Conservation (phyloP, 495 filamentous ascomycete genomes). For the Penicillium malachiteum region DNA sequence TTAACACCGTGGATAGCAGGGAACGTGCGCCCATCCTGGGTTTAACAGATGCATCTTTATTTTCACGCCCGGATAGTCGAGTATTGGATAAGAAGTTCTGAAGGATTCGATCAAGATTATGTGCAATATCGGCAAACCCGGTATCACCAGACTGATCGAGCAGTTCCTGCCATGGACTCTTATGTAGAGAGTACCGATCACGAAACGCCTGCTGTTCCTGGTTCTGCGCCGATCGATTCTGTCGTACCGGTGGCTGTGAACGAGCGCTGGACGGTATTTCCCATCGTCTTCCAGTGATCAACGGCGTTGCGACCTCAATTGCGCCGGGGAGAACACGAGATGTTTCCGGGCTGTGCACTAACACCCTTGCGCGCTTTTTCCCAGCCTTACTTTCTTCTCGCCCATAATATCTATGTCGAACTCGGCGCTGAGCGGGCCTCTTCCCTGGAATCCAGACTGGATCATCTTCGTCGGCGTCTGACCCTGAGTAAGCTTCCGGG, state of each 20-base stretch:
- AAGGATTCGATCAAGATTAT: conserved; percentile 37
- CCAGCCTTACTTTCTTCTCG: conserved; percentile 26
- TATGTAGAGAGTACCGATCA: conserved; percentile 26
- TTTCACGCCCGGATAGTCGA: conserved; percentile 9
- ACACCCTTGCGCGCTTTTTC: conserved; percentile 29
- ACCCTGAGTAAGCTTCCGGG: conserved; percentile 19
- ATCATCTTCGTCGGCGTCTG: conserved; percentile 43
- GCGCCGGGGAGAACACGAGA: conserved; percentile 42
- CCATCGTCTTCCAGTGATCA: conserved; percentile 41
- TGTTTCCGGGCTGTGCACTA: conserved; percentile 40
- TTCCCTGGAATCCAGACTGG: conserved; percentile 47
- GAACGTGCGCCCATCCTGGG: conserved; percentile 44
- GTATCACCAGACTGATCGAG: conserved; percentile 36
- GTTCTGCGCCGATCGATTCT: neutral
- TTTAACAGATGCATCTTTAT: neutral
- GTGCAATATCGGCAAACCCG: conserved; percentile 38
- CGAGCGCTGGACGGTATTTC: conserved; percentile 18
- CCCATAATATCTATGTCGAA: conserved; percentile 40
- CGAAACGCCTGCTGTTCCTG: conserved; percentile 16
- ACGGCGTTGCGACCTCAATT: conserved; percentile 46
- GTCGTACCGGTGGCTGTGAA: conserved; percentile 9
- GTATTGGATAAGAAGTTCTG: conserved; percentile 42
- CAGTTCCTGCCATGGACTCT: conserved; percentile 42
- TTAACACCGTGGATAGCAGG: conserved; percentile 63
- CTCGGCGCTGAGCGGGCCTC: conserved; percentile 32